Base-by-base conservation (phyloP, 805 yeast species). In the Starmerella geochares region DNA sequence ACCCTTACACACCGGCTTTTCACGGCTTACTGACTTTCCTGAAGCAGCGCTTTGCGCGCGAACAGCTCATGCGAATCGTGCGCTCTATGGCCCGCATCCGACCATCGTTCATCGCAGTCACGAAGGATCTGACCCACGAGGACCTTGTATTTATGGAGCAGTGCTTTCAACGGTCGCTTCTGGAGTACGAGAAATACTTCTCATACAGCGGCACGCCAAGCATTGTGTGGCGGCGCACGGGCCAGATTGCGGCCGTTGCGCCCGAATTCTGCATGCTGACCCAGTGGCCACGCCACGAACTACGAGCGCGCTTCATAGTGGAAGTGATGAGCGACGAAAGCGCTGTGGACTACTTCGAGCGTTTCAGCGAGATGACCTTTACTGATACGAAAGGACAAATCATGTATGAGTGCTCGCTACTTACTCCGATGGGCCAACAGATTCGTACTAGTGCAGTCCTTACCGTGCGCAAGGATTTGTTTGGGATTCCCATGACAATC, bases 401-500 rank as follows among this genome's bases (percentile, higher is more conserved):
- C n/a, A 86, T 86, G 85, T 79, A 85, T 25, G 84, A 80, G 47
- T 90, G 96, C 67, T 80, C 87, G 0, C 69, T 90, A 32, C 62
- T 85, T 38, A 83, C 67, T 4, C 62, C 65, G 13, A 42, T 51
- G 13, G 70, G 70, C 14, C 48, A 58, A 37, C 54, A 53, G 21
- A 76, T 90, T 42, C 72, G 81, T 46, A 85, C 96, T 0, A 78
- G 86, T 25, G 81, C 94, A 59, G 81, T 84, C 60, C 86, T 96
- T 94, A 92, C 97, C 0, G 69, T 92, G 56, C 87, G 88, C 62
- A 72, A 96, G 63, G 97, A 90, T 63, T 94, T 90, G 16, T 90
- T 92, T 67, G 96, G 96, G 8, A 81, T 90, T 47, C 98, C 98
- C 14, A 82, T 92, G 86, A 88, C 90, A 94, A 82, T 92, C 20